phyloP scores from a whole-genome alignment of 2,329 filamentous ascomycete species.

The Massarina eburnea region DNA sequence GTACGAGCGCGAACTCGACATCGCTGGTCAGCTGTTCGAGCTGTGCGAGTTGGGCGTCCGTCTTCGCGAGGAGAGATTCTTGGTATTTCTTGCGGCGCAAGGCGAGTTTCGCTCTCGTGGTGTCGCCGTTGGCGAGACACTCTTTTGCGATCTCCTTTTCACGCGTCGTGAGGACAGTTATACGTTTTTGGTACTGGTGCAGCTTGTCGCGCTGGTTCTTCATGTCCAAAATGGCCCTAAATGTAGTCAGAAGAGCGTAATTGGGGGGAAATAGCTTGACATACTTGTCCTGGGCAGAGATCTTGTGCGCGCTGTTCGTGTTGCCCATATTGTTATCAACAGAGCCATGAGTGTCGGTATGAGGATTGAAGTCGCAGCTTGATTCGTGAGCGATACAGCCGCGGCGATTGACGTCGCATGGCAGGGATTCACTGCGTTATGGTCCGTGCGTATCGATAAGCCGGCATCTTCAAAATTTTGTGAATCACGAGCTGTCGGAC shows the following conservation, averaged over 20 bases:
- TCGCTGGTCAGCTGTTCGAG: constrained; percentile 83
- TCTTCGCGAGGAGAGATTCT: constrained; percentile 83
- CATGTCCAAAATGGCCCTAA: constrained; percentile 92
- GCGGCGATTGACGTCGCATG: constrained; percentile 1
- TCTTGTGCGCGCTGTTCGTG: constrained; percentile 63
- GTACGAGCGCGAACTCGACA: constrained; percentile 94
- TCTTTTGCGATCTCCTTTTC: constrained; percentile 85
- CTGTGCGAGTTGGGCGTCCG: constrained; percentile 90
- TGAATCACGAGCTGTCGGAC: not conserved
- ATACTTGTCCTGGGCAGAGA: constrained; percentile 84
- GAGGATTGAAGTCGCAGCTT: constrained; percentile 21
- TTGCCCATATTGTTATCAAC: constrained; percentile 61
- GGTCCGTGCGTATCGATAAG: constrained; percentile 33
- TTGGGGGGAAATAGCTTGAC: constrained; percentile 25
- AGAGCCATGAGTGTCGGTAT: constrained; percentile 25
- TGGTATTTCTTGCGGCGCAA: constrained; percentile 97
- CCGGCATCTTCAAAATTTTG: not conserved
- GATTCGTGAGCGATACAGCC: constrained; percentile 12
- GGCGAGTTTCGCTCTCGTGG: constrained; percentile 78
- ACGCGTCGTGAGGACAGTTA: constrained; percentile 79
- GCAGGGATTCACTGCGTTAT: not conserved
- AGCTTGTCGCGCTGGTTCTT: constrained; percentile 97
- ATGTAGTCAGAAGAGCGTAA: constrained; percentile 10
- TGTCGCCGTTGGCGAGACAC: constrained; percentile 80
- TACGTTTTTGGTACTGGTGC: constrained; percentile 91